Conservation (phyloP, 2,329 filamentous ascomycete species). For the Pleoardoris graminearum region DNA sequence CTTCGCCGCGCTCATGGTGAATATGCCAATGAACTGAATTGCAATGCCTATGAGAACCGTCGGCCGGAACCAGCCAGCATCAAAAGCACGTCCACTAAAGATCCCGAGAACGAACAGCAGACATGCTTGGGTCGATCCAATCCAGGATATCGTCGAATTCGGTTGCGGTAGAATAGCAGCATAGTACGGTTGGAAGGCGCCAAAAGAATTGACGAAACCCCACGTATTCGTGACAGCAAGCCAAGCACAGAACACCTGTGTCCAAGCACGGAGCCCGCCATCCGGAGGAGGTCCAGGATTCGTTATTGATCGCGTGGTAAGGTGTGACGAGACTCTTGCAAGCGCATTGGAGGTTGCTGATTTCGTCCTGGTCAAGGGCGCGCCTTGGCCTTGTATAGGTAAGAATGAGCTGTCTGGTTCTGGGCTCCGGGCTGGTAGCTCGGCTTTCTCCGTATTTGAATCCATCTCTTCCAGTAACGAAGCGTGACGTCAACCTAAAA, state of each 20-base stretch:
- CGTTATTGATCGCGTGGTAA: conserved; percentile 36
- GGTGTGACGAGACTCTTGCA: conserved; percentile 37
- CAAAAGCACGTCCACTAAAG: conserved; percentile 53
- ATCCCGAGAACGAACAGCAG: conserved; percentile 52
- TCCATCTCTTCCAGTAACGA: conserved; percentile 9
- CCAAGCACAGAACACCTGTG: conserved; percentile 38
- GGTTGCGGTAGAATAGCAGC: conserved; percentile 34
- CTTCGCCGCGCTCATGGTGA: conserved; percentile 54
- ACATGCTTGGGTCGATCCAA: conserved; percentile 55
- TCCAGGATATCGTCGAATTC: conserved; percentile 56
- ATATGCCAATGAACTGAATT: conserved; percentile 52
- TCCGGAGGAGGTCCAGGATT: conserved; percentile 47
- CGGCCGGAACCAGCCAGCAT: conserved; percentile 54
- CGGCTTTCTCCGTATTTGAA: conserved; percentile 11
- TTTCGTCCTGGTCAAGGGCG: conserved; percentile 16
- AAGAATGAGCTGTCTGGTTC: conserved; percentile 7
- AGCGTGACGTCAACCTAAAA: background rate
- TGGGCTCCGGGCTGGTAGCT: conserved; percentile 12
- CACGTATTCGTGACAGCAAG: conserved; percentile 42
- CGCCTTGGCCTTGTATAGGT: conserved; percentile 4
- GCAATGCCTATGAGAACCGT: conserved; percentile 48
- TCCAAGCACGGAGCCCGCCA: conserved; percentile 45
- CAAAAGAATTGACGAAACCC: conserved; percentile 36
- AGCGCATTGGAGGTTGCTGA: conserved; percentile 20
- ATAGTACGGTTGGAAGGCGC: conserved; percentile 46